Evolutionary conservation across 1,284 basidiomycete species (phyloP), one percentile per base, ranked within the genome.

Genomic region (Chiua sp.): DNA sequence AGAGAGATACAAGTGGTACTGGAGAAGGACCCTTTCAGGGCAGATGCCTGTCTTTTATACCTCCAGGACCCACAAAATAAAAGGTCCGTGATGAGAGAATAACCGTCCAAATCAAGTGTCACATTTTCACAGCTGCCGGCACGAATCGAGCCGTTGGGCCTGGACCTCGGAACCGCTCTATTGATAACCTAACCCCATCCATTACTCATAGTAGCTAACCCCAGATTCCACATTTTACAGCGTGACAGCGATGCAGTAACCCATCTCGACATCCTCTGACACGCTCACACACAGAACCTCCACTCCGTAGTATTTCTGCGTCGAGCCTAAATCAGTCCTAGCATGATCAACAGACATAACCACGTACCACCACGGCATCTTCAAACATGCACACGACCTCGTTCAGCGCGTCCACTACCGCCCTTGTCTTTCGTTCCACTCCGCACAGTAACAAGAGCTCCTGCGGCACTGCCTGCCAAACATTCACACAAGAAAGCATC

Each of bases 221-320:
- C 26, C 26, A 26, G 26, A 26, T 26, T 26, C 26, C 26, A 26
- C 26, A 26, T 26, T 26, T 26, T 35, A 57, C 22, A 3, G 32
- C 23, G 48, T 53, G 7, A 59, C 42, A 33, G 28, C 49, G 53
- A 70, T 44, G 59, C 67, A 71, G 49, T 71, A 68, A 15, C 69
- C 67, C 56, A 60, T 57, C 39, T 71, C 62, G 47, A 71, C 35
- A 15, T 66, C 55, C 8, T 56, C 48, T 22, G 3, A 64, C 26
- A 8, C 42, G 53, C 20, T 60, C 28, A 5, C 16, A 28, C 6
- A 4, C 12, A 7, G 11, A 10, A 59, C 18, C n/a, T 68, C 55
- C 7, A 70, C 44, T 15, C 51, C 50, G 15, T 28, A 39, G 16
- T 30, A 23, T 28, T 6, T n/a, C 63, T 54, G n/a, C 6, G 7